Conservation (phyloP, 2,329 filamentous ascomycete species). For the Dothistroma septosporum region DNA sequence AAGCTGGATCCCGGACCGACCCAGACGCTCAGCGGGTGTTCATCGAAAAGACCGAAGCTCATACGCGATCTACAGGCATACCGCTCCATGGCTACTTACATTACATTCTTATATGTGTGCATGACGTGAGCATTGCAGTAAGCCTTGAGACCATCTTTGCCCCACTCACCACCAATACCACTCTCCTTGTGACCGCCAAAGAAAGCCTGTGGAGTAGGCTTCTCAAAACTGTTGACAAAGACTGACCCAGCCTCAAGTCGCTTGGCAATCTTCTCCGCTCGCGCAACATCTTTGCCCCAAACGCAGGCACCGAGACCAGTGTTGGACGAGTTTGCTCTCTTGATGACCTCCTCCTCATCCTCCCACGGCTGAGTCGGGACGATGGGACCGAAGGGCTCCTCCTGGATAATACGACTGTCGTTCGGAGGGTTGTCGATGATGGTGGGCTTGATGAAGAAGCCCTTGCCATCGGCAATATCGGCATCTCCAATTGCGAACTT, state of each 20-base stretch:
- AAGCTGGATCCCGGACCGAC: neutral
- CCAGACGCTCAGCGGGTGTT: neutral
- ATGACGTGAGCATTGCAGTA: constrained; percentile 48
- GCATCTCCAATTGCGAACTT: constrained; percentile 55
- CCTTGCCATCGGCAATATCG: constrained; percentile 41
- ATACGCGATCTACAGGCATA: neutral
- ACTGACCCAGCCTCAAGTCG: constrained; percentile 53
- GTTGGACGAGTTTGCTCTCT: constrained; percentile 47
- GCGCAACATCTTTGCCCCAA: constrained; percentile 49
- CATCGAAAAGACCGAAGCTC: neutral
- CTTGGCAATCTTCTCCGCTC: constrained; percentile 46
- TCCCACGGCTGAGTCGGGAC: constrained; percentile 46
- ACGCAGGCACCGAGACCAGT: constrained; percentile 53
- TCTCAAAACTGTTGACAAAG: constrained; percentile 53
- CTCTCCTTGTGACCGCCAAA: constrained; percentile 74
- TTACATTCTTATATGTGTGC: constrained; percentile 42
- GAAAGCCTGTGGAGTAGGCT: constrained; percentile 44
- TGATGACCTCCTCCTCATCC: constrained; percentile 46
- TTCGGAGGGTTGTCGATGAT: constrained; percentile 48
- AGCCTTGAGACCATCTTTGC: constrained; percentile 41
- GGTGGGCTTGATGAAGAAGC: constrained; percentile 41
- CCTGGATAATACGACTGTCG: constrained; percentile 38
- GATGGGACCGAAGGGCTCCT: constrained; percentile 53
- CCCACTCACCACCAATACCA: constrained; percentile 53
- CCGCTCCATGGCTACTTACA: constrained; percentile 6